These are phyloP conservation scores for Copromyces sp. DNA, from an alignment of 495 filamentous ascomycete species.

Conservation along the genomic window DNA sequence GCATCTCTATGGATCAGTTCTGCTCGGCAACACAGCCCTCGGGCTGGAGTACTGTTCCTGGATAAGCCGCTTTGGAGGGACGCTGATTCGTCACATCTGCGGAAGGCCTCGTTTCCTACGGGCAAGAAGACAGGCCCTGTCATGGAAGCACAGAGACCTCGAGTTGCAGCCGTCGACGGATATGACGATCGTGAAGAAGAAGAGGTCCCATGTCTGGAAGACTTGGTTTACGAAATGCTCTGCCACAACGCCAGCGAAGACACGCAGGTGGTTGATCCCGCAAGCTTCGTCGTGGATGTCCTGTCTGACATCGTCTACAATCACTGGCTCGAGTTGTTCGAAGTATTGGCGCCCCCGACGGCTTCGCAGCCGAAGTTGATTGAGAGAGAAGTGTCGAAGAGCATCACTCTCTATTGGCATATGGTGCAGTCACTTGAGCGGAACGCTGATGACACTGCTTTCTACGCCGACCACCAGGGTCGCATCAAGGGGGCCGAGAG, in stretches of 20 bases:
- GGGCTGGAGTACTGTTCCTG: constrained; percentile 20
- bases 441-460: constrained; percentile 15
- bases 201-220: constrained; percentile 15
- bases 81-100: not conserved
- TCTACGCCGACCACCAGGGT: not conserved
- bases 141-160: not conserved
- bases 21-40: not conserved
- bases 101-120: not conserved
- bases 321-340: constrained; percentile 29
- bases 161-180: not conserved
- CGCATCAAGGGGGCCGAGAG: not conserved
- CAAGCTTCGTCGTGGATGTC: not conserved
- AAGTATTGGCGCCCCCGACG: constrained; percentile 10
- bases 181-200: not conserved
- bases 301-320: constrained; percentile 19
- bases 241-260: not conserved
- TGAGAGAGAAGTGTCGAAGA: not conserved
- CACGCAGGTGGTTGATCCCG: constrained; percentile 2
- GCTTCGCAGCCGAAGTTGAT: not conserved
- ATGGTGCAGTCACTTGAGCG: constrained; percentile 23
- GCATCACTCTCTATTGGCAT: constrained; percentile 16
- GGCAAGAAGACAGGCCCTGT: not conserved
- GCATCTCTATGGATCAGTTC: constrained; percentile 21
- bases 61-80: constrained; percentile 18
- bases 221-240: constrained; percentile 13